These are phyloP conservation scores for Acacia crassicarpa DNA, from an alignment of 306 rosid species.

Conservation along the genomic window DNA sequence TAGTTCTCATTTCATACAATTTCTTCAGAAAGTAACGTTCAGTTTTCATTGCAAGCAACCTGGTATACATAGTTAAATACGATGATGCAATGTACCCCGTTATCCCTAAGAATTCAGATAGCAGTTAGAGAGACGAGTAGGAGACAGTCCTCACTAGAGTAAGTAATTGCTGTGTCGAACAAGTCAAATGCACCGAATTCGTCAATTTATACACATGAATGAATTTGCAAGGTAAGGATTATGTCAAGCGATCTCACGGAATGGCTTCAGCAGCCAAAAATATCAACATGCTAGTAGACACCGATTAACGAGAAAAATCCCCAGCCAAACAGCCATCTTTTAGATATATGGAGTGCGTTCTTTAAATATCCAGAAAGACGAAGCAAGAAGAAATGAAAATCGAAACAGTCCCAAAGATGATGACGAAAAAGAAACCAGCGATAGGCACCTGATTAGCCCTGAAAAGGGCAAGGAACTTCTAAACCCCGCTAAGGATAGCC, in stretches of 20 bases:
- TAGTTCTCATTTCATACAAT: not conserved
- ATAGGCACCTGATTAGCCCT: slow-evolving; percentile 53
- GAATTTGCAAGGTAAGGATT: not conserved
- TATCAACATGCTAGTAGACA: not conserved
- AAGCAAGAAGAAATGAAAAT: not conserved
- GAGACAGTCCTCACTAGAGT: not conserved
- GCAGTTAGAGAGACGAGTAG: not conserved
- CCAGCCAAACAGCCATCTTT: not conserved
- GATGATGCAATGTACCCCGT: not conserved
- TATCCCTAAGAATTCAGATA: not conserved
- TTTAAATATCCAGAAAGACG: not conserved
- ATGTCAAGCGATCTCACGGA: not conserved
- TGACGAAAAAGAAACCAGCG: not conserved
- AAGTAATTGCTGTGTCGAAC: not conserved
- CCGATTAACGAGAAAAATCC: not conserved
- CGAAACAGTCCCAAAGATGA: not conserved
- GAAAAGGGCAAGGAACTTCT: slow-evolving; percentile 67
- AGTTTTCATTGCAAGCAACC: not conserved
- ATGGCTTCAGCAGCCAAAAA: not conserved
- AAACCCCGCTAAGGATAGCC: slow-evolving; percentile 40
- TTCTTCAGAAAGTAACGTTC: not conserved
- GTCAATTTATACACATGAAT: not conserved
- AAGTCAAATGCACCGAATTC: not conserved
- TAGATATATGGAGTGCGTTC: not conserved
- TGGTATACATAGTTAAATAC: not conserved